Base-by-base conservation (phyloP, 1,284 basidiomycete species). In the Xerocomus nothofagi region DNA sequence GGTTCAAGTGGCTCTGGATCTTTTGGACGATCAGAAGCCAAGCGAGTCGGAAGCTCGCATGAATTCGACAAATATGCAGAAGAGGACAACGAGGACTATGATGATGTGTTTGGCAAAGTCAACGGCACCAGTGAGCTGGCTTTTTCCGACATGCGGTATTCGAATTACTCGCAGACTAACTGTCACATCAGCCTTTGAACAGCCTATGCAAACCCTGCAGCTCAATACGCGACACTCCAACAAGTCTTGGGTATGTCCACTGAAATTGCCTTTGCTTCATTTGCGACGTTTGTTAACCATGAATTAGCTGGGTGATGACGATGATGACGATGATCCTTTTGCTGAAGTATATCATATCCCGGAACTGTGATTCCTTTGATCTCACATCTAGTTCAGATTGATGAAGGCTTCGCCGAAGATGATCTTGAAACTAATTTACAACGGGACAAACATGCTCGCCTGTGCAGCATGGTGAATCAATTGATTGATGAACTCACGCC, bases 321-420 rank as follows among this genome's bases (percentile, higher is more conserved):
- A 82, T 4, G 92, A 95, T 52, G 92, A 93, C 40, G 91, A 91
- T 50, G 94, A 97, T 74, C 93, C 94, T 1, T 98, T 98, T 62
- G 93, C 94, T 1, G 93, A 95, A 74, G 89, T 90, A 57, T 44
- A 70, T 46, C 10, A 11, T 38, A 31, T 37, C 7, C 26, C 17
- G 26, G n/a, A 40, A 38, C 37, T 51, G 26, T n/a, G 40, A 46
- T 43, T 43, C 50, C 27, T 15, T 18, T 14, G 31, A 31, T 50
- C 52, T 46, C 24, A 60, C 29, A 40, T 7, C 26, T 36, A 11
- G 38, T 46, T 4, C 55, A 91, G 87, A 93, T 96, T 55, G 92
- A 96, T 58, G 92, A 93, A 74, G 91, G 88, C 26, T 93, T 91
- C 55, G 84, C 82, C 3, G 90, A 93, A 61, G 89, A 92, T 57